Evolutionary conservation across 148 eudicot genomes (phyloP), one percentile per base, ranked within the genome.

Genomic region (Rhododendron molle): DNA sequence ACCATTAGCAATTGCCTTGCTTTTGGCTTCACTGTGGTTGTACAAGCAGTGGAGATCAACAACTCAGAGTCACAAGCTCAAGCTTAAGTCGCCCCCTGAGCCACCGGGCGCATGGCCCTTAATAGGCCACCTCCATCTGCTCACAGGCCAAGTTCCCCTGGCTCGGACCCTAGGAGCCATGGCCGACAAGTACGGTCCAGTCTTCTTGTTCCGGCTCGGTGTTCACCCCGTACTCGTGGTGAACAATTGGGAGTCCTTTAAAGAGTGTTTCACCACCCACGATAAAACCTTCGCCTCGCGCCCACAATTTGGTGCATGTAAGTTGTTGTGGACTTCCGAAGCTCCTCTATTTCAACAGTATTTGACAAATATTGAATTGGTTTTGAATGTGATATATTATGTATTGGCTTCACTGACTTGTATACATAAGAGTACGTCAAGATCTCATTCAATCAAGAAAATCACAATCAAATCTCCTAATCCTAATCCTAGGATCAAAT

Each of bases 101-200:
- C 81, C 81, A 78, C 15, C 81, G 18, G 81, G 81, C 4, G 58
- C 81, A 26, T 47, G 81, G 81, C 81, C 81, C 52, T 2, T 78
- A 2, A n/a, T 49, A 13, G 60, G 81, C 34, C 81, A 78, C 81
- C 81, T 78, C 6, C 73, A 40, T 34, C 30, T 54, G 32, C 83
- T 81, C 12, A 15, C 72, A 49, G 20, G 69, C 60, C 67, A 81
- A 56, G 69, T 43, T 56, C 71, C 71, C 21, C 52, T 77, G 52
- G 47, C 60, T 34, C 56, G 44, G 28, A 81, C 83, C 20, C 28
- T 18, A 7, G 43, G 43, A 40, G 43, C 43, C 1, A 5, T 40
- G 43, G 43, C 43, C 43, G 43, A 40, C 6, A 40, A 40, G 43
- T 40, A 5, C 43, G 43, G 43, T 40, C 83, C 83, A 5, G 44